These are phyloP conservation scores for Chloris gayana DNA, from an alignment of 176 grass and related monocot genomes.

Conservation along the genomic window DNA sequence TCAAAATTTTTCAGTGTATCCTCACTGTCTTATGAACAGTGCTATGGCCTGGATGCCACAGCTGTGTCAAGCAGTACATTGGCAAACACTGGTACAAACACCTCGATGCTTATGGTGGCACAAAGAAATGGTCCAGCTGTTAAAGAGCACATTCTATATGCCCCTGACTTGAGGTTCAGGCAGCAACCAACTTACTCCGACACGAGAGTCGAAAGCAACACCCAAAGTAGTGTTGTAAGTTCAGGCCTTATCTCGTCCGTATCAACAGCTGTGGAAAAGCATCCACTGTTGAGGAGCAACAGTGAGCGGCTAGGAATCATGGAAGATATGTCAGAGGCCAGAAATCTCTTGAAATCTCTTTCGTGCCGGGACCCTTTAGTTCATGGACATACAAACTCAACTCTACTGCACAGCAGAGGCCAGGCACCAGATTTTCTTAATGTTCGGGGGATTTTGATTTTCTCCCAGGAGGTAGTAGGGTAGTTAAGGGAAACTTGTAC, in stretches of 20 bases:
- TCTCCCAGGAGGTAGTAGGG: constrained; percentile 36
- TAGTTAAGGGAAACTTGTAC: constrained; percentile 47
- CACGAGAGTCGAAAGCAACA: constrained; percentile 42
- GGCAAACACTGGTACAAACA: constrained; percentile 34
- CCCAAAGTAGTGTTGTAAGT: constrained; percentile 35
- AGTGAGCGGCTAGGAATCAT: constrained; percentile 36
- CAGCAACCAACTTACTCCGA: constrained; percentile 40
- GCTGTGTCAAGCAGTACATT: constrained; percentile 45
- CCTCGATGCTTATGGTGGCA: constrained; percentile 45
- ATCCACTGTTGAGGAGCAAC: constrained; percentile 47
- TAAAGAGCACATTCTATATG: constrained; percentile 45
- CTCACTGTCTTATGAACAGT: constrained; percentile 50
- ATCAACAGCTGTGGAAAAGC: constrained; percentile 53
- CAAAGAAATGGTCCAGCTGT: constrained; percentile 39
- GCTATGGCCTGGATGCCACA: constrained; percentile 28
- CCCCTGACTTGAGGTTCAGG: constrained; percentile 46
- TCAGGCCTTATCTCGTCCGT: constrained; percentile 49
- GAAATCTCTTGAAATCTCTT: constrained; percentile 51
- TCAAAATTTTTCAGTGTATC: constrained; percentile 36
- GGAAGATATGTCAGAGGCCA: constrained; percentile 35
- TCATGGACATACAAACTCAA: constrained; percentile 42
- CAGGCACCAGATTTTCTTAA: constrained; percentile 37
- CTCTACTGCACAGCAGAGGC: constrained; percentile 39
- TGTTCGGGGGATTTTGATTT: constrained; percentile 40
- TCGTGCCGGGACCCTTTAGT: constrained; percentile 38